Base-by-base conservation (phyloP, 768 basidiomycete genomes). In the Lepiota brunneoincarnata region DNA sequence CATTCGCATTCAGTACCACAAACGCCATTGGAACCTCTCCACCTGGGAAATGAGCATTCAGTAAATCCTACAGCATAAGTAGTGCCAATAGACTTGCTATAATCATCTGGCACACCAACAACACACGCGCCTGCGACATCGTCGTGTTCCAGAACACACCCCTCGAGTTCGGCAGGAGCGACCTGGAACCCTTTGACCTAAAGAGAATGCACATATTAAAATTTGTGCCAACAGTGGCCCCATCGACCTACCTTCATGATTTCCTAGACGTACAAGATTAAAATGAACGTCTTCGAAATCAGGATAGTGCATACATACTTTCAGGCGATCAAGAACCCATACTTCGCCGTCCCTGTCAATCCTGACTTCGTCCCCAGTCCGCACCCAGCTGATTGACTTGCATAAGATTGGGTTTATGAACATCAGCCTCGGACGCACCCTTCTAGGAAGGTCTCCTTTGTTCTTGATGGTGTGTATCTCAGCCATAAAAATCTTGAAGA, bases 21-120 rank as follows among this genome's bases (percentile, higher is more conserved):
- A 82, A 89, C 4, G 87, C 89, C 61, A 88, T 63, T 0, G 88
- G 88, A 5, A 87, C 69, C 63, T 90, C 88, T 14, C 88, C 88
- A 55, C 72, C 76, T 78, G 44, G 7, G 7, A 4, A 31, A 21
- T 9, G 40, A 52, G 20, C 28, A 34, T 14, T 59, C 4, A 49
- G 24, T n/a, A 46, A 48, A 20, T 11, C 15, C 15, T 10, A n/a
- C 5, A 49, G 15, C 7, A 53, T 28, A n/a, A 31, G 7, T 12
- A 7, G 14, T 2, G 20, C 10, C 20, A 10, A 31, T 3, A 31
- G 7, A 66, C 73, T 39, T 20, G 75, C 80, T 83, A 55, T 80
- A 89, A 6, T 87, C 86, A 61, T 90, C 83, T 6, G 79, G 80
- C 28, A 85, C 61, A 0, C 84, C 80, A 15, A 89, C 80, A 1